Base-by-base conservation (phyloP, 352 stramenopile genomes). In the Pythium chondricola region DNA sequence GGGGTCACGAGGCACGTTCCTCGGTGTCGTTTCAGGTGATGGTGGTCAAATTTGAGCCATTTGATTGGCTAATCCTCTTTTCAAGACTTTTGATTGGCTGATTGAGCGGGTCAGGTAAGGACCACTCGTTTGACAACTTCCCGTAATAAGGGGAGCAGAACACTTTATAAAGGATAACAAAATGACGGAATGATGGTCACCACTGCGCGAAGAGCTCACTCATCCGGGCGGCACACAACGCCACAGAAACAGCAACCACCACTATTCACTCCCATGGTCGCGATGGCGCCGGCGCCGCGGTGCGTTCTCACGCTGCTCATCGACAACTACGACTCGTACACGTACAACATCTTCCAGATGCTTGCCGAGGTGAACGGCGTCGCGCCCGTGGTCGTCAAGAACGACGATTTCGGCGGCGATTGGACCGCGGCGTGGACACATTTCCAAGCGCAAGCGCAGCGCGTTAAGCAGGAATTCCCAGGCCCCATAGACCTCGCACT, bases 301-400 rank as follows among this genome's bases (percentile, higher is more conserved):
- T 66, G 48, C 27, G 76, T 88, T 32, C 56, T 52, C 11, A 83
- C 82, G 43, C 67, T 98, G 36, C 79, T 98, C 10, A 93, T 98
- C 51, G 95, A 98, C 78, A 98, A 98, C 71, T 98, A 98, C 55
- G 95, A 98, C 78, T 98, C 90, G 48, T 98, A 98, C 69, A 98
- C 95, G 38, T 98, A 97, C 78, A 98, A 98, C 75, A 74, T 95
- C 55, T 97, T 88, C 61, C 89, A 98, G 65, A 95, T 97, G 71
- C 57, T 98, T 52, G 83, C 89, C 31, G 80, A 96, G 45, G 74
- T 98, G 42, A 97, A 96, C 61, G 79, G 75, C 2, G 46, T 81
- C 41, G 76, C 77, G 38, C 92, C 95, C 0, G 58, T 90, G 13
- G 93, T 99, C 18, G 54, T 98, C 44, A 75, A 88, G 50, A 98